These are phyloP conservation scores for Kazachstania sp. DNA, from an alignment of 1,139 yeast genomes.

Conservation along the genomic window DNA sequence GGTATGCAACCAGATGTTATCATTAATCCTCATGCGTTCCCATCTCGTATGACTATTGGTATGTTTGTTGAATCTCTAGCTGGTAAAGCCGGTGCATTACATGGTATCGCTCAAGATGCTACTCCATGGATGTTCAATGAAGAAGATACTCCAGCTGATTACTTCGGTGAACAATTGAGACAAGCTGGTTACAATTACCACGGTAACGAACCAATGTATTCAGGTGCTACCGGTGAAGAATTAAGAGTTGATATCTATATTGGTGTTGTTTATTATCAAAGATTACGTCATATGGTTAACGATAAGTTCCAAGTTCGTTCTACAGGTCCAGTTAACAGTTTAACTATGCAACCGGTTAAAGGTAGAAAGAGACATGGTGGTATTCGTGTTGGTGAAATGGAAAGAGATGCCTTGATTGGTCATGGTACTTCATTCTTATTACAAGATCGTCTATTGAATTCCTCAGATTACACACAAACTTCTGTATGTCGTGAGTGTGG, in stretches of 20 bases:
- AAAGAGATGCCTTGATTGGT: slow-evolving; percentile 96
- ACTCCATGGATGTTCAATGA: slow-evolving; percentile 96
- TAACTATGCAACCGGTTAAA: slow-evolving; percentile 99
- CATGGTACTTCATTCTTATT: slow-evolving; percentile 94
- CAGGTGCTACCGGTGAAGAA: slow-evolving; percentile 98
- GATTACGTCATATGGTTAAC: slow-evolving; percentile 98
- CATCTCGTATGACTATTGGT: slow-evolving; percentile 99
- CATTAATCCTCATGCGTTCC: slow-evolving; percentile 98
- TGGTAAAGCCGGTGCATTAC: slow-evolving; percentile 97
- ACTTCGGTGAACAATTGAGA: slow-evolving; percentile 84
- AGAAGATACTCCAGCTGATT: slow-evolving; percentile 92
- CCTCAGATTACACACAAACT: slow-evolving; percentile 92
- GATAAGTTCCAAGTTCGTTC: slow-evolving; percentile 99
- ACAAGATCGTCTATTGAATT: slow-evolving; percentile 91
- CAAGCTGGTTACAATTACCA: slow-evolving; percentile 92
- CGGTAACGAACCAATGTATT: slow-evolving; percentile 98
- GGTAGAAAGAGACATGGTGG: slow-evolving; percentile 99
- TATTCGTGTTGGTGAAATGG: slow-evolving; percentile 99
- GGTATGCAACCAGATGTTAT: slow-evolving; percentile 98
- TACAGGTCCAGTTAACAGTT: slow-evolving; percentile 93
- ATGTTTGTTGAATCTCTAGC: slow-evolving; percentile 98
- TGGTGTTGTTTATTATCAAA: slow-evolving; percentile 95
- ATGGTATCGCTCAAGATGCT: slow-evolving; percentile 94
- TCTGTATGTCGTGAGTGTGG: slow-evolving; percentile 91
- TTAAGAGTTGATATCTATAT: slow-evolving; percentile 89